Evolutionary conservation across 1,284 basidiomycete genomes (phyloP), one percentile per base, ranked within the genome.

Genomic region (Volvariella volvacea): DNA sequence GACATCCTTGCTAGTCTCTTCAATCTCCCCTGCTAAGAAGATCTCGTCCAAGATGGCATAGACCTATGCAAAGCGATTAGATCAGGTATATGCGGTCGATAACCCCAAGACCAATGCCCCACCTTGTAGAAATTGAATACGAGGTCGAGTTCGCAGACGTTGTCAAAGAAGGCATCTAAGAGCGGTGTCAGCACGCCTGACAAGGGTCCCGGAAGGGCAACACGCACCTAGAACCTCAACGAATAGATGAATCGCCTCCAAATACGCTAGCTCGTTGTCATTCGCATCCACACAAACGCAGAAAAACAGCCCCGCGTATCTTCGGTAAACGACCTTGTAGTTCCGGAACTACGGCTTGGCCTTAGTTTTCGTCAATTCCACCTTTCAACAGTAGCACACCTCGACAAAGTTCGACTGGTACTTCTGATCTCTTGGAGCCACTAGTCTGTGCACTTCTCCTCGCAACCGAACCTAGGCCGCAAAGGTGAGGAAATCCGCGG

Each of bases 111-210:
- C 7, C 7, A 8, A 2, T 22, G 20, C 38, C 63, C 22, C 22
- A 86, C 92, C 74, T 98, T 97, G 71, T 98, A 98, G 64, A 99
- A 99, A 59, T 97, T 97, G 73, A 98, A 99, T 2, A 99, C 95
- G 2, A 99, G 77, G 59, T 99, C 85, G 15, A 98, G 75, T 64
- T 98, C 94, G 68, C 94, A 97, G 0, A 99, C 95, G 57, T 97
- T 97, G 62, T 95, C 92, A 60, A 99, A 99, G 71, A 97, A 98
- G 0, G 92, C 84, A 60, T 98, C 94, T 94, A 20, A 45, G 10
- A 22, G 25, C 21, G 21, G 32, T 4, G 21, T 43, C 28, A 40
- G n/a, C 33, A 44, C 34, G 39, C 30, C 19, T 22, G 15, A 43
- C 4, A 38, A 32, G 36, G 28, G 20, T 15, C 10, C 31, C 19